Conservation (phyloP, 2,329 filamentous ascomycete species). For the Lecanicillium sp. region DNA sequence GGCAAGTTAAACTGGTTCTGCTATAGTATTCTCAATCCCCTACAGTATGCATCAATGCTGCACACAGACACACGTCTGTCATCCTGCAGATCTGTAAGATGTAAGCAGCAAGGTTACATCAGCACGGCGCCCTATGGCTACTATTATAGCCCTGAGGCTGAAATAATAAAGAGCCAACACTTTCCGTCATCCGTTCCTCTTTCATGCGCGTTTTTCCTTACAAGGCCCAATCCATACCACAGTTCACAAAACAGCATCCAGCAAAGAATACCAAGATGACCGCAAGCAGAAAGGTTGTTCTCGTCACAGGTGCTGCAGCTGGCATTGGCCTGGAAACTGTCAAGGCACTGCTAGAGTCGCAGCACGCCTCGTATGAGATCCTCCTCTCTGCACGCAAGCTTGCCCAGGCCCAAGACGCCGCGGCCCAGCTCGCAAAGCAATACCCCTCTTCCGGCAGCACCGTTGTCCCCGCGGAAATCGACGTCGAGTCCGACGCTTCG, state of each 20-base stretch:
- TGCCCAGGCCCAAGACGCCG: slow-evolving; percentile 44
- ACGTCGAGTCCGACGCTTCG: slow-evolving; percentile 48
- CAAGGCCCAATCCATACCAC: too few relatives aligned
- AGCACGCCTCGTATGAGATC: slow-evolving; percentile 42
- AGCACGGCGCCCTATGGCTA: too few relatives aligned
- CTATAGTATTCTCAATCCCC: too few relatives aligned
- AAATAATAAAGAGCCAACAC: too few relatives aligned
- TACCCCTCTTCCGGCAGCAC: slow-evolving; percentile 33
- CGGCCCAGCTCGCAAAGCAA: slow-evolving; percentile 35
- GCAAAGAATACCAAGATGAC: neutral
- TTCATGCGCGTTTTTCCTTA: too few relatives aligned
- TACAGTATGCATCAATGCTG: too few relatives aligned
- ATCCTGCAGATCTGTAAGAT: neutral
- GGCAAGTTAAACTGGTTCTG: too few relatives aligned
- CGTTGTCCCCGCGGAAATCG: slow-evolving; percentile 43
- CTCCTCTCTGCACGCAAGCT: slow-evolving; percentile 48
- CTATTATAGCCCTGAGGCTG: too few relatives aligned
- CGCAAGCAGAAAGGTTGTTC: slow-evolving; percentile 33
- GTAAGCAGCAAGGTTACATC: slow-evolving; percentile 1
- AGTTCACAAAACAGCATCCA: too few relatives aligned
- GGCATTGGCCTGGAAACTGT: slow-evolving; percentile 55
- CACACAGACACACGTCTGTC: too few relatives aligned
- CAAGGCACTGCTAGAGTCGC: slow-evolving; percentile 44
- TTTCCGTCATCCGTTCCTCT: too few relatives aligned
- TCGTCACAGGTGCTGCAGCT: slow-evolving; percentile 53